Conservation (phyloP, 2,329 filamentous ascomycete genomes). For the Talaromyces verruculosus region DNA sequence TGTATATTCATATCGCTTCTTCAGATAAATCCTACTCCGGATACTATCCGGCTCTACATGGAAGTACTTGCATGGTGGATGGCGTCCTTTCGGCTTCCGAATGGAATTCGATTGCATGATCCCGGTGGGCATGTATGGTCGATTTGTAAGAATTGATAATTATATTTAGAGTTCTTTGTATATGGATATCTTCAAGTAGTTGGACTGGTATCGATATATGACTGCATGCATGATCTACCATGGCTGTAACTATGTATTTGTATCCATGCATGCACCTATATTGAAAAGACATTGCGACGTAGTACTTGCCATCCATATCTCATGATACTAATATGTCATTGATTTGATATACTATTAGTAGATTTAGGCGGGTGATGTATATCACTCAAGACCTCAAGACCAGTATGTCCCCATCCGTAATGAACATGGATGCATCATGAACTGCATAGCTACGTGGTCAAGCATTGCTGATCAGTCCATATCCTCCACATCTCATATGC, state of each 20-base stretch:
- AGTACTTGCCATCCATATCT: neutral
- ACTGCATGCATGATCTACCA: neutral
- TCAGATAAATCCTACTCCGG: neutral
- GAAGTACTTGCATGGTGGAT: neutral
- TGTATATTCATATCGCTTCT: neutral
- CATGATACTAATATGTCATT: neutral
- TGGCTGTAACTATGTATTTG: neutral
- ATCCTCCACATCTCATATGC: neutral
- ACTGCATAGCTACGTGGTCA: neutral
- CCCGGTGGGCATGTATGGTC: neutral
- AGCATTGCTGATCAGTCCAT: neutral
- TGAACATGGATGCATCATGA: neutral
- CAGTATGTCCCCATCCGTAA: neutral
- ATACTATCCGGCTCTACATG: neutral
- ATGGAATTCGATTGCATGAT: neutral
- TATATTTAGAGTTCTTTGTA: neutral
- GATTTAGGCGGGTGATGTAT: neutral
- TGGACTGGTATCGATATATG: neutral
- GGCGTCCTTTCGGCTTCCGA: constrained; percentile 2
- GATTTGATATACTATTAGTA: neutral
- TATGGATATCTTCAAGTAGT: neutral
- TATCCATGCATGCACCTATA: neutral
- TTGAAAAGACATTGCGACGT: neutral
- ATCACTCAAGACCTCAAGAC: neutral
- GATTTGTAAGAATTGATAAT: too few species aligned